Evolutionary conservation across 1,284 basidiomycete species (phyloP).

Genomic region (Hemileia vastatrix): DNA sequence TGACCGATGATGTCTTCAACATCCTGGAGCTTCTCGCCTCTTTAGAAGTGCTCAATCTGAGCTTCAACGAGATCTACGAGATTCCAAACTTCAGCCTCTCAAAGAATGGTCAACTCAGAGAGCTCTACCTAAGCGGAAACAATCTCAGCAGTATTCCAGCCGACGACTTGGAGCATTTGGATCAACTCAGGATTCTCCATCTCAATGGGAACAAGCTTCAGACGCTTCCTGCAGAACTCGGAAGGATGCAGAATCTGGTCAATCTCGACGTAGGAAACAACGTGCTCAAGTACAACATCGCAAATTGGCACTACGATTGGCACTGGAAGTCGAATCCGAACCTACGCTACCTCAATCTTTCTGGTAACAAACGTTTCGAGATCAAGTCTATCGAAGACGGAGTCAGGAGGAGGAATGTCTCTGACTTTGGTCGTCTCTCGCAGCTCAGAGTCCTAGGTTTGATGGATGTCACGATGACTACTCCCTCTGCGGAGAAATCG

Average conservation of each 20-base stretch:
- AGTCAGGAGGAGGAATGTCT: conserved; percentile 51
- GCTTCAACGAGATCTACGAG: conserved; percentile 90
- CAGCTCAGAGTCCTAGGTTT: conserved; percentile 80
- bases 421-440: conserved; percentile 71
- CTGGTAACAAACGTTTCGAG: conserved; percentile 73
- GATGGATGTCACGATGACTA: conserved; percentile 91
- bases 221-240: conserved; percentile 80
- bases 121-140: conserved; percentile 88
- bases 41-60: conserved; percentile 75
- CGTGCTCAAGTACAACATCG: conserved; percentile 90
- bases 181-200: conserved; percentile 62
- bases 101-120: conserved; percentile 59
- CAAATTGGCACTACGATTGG: conserved; percentile 99
- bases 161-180: conserved; percentile 67
- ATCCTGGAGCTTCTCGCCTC: conserved; percentile 64
- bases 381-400: conserved; percentile 57
- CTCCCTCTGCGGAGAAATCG: too few species aligned
- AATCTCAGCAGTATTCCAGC: conserved; percentile 78
- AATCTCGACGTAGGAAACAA: conserved; percentile 91
- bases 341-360: conserved; percentile 77
- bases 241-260: conserved; percentile 65
- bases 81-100: conserved; percentile 77
- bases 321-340: conserved; percentile 98
- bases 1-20: conserved; percentile 71
- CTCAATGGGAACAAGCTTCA: conserved; percentile 89